Conservation (phyloP, 2,329 filamentous ascomycete genomes). For the Colletotrichum camelliae region DNA sequence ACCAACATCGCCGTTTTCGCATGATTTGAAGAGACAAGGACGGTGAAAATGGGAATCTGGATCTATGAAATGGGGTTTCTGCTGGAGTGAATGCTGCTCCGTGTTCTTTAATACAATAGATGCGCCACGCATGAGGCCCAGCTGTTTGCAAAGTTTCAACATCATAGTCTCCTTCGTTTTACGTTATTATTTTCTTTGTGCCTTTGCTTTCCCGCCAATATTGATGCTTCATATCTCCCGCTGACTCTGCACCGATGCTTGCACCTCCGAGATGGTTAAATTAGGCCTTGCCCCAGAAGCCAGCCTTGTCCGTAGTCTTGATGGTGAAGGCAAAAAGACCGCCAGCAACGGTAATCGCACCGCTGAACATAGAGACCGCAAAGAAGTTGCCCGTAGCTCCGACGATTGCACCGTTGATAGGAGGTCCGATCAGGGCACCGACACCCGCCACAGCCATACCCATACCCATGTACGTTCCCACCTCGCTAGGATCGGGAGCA, state of each 20-base stretch:
- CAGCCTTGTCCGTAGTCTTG: neutral
- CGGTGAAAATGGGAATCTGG: too few species aligned
- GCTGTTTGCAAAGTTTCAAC: neutral
- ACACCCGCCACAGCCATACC: constrained; percentile 43
- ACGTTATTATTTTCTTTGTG: neutral
- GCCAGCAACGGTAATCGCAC: neutral
- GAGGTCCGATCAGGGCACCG: constrained; percentile 47
- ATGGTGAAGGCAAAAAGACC: neutral
- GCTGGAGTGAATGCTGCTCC: neutral
- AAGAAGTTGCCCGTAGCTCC: neutral
- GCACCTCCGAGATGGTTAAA: neutral
- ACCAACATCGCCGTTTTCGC: too few species aligned
- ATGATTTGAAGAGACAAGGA: too few species aligned
- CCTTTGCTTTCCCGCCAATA: neutral
- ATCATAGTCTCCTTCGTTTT: neutral
- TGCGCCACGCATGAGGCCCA: neutral
- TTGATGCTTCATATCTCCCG: neutral
- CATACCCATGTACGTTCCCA: constrained; percentile 63
- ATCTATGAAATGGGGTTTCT: neutral
- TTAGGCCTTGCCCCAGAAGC: neutral
- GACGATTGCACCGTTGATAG: constrained; percentile 18
- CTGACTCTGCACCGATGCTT: neutral
- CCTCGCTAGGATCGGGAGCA: constrained; percentile 51
- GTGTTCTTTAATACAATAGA: neutral
- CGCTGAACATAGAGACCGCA: neutral